A percentile compares a stretch with the other conserved stretches of the same genome.
Conservation (phyloP, 208 protist genomes). For the Porcisia deanei region DNA sequence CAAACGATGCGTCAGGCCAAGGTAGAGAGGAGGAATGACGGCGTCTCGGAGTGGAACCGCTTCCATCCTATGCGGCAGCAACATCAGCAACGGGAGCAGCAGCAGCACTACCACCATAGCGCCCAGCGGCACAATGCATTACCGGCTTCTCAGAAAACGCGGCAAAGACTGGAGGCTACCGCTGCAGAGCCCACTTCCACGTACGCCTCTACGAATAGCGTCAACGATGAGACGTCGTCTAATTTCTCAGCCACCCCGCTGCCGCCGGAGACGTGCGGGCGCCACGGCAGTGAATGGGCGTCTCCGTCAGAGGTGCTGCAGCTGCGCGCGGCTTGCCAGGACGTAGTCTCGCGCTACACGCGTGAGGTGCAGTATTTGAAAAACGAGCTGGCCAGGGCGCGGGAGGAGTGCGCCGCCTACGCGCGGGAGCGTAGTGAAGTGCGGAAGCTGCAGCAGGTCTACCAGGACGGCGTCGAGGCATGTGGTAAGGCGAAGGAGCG, state of each 20-base stretch:
- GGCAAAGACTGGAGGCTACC: background rate
- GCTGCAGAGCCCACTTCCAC: background rate
- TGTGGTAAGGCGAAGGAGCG: slow-evolving; percentile 32
- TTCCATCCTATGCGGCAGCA: background rate
- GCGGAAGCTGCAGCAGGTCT: slow-evolving; percentile 41
- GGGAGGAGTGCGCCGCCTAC: slow-evolving; percentile 28
- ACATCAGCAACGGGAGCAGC: background rate
- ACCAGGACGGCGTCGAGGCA: slow-evolving; percentile 31
- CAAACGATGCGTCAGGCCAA: background rate
- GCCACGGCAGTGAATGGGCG: slow-evolving; percentile 52
- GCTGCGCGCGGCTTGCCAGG: slow-evolving; percentile 42
- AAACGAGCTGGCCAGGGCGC: slow-evolving; percentile 34
- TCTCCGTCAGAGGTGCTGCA: slow-evolving; percentile 75
- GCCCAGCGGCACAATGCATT: background rate
- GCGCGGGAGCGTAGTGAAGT: slow-evolving; percentile 29
- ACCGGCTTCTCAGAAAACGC: background rate
- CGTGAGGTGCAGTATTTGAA: slow-evolving; percentile 34
- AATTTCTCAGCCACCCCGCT: background rate
- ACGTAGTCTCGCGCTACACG: slow-evolving; percentile 42
- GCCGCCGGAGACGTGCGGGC: background rate
- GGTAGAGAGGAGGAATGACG: background rate
- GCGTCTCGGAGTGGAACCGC: background rate
- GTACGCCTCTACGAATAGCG: slow-evolving; percentile 6
- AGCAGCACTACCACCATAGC: background rate
- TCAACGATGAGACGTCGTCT: slow-evolving; percentile 5